Base-by-base conservation (phyloP, 208 protist genomes). In the Crithidia bombi region DNA sequence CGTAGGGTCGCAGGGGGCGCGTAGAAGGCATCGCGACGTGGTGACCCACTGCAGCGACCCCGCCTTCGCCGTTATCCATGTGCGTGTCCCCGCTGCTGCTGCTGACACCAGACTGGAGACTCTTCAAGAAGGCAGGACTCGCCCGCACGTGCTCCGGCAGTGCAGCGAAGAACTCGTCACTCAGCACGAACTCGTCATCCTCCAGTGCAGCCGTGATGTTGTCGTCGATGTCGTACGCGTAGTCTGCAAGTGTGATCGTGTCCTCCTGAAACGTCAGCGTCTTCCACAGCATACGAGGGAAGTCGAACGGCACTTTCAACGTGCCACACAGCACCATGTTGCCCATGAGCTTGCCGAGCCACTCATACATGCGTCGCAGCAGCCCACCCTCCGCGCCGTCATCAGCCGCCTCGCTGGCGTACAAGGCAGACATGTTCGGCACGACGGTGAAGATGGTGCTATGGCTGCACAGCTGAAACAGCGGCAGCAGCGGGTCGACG, bases 221-320 rank as follows among this genome's bases (percentile, higher is more conserved):
- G 77, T 96, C 92, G 70, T 94, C 87, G 55, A 93, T 85, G 73
- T 96, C 92, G 62, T 79, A 75, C 43, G 81, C 82, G 69, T 94
- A 96, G 72, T 96, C 92, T 36, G 87, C 75, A 1, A 96, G 83
- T 14, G 83, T 89, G 39, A 73, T 50, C 14, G 72, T 76, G 65
- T 89, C 78, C 62, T 75, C 70, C 46, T 75, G 62, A 47, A 90
- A 92, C 15, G 83, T 89, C 54, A 96, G 76, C 65, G 82, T 94
- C 79, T 94, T 96, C 89, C 92, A 96, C 68, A 89, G 66, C n/a
- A 96, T 55, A 3, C 88, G 85, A 0, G 92, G 89, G 17, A 94
- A 86, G 21, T 81, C 65, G 5, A 96, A 67, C 2, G 86, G 67
- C 23, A 89, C 81, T 78, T 92, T 90, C 49, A 90, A 44, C 32